A percentile compares a stretch with the other conserved stretches of the same genome.
phyloP scores from a whole-genome alignment of 1,284 basidiomycete species.

The Neolentinus lepideus region DNA sequence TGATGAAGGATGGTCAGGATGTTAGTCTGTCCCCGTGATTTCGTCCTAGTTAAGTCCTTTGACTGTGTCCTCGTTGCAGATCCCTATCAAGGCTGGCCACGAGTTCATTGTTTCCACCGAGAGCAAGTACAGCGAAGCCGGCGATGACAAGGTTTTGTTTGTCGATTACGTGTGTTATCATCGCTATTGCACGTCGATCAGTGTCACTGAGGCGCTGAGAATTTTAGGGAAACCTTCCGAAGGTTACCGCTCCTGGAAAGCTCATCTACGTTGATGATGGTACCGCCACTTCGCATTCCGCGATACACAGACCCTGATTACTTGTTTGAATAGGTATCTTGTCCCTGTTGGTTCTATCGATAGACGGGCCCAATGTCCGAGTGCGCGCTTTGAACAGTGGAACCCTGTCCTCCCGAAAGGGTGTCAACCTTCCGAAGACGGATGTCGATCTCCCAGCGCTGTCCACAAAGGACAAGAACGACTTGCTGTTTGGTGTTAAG shows the following conservation, averaged over 20 bases:
- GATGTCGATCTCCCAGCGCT: conserved; percentile 96
- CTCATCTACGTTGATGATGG: conserved; percentile 98
- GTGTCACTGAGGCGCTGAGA: conserved; percentile 9
- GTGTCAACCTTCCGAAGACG: conserved; percentile 99
- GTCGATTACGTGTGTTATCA: conserved; percentile 77
- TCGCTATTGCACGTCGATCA: conserved; percentile 10
- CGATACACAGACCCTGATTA: neutral
- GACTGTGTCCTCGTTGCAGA: conserved; percentile 30
- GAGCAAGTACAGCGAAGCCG: conserved; percentile 69
- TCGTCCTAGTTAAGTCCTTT: conserved; percentile 4
- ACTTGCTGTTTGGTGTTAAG: conserved; percentile 92
- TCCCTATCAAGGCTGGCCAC: conserved; percentile 85
- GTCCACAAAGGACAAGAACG: conserved; percentile 97
- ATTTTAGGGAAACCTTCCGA: conserved; percentile 81
- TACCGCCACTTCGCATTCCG: conserved; percentile 19
- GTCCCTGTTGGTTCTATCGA: conserved; percentile 85
- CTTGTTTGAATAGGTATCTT: conserved; percentile 58
- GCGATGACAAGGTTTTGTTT: conserved; percentile 81
- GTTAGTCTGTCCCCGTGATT: conserved; percentile 39
- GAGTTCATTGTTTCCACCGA: conserved; percentile 93
- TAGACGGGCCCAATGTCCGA: conserved; percentile 74
- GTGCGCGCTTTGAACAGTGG: conserved; percentile 95
- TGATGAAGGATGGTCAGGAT: conserved; percentile 85
- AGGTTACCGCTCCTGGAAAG: conserved; percentile 93
- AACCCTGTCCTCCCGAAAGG: conserved; percentile 93